Conservation (phyloP, 106 monocot genomes). For the Acorus gramineus region DNA sequence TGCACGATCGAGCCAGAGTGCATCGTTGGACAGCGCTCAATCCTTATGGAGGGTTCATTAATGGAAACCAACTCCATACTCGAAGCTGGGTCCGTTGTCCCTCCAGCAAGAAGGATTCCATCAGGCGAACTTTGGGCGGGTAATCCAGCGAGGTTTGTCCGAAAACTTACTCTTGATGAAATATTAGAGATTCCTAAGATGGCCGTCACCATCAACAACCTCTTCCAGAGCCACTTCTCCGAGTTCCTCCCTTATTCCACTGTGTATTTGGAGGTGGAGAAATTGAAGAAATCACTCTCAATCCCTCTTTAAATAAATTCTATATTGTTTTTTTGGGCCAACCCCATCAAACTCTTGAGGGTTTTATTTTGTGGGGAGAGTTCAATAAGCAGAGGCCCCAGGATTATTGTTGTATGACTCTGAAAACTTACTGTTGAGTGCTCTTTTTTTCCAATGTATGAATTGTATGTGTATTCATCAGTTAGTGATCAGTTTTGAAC, state of each 20-base stretch:
- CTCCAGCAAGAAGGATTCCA: conserved; percentile 75
- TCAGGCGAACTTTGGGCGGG: conserved; percentile 93
- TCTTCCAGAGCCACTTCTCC: conserved; percentile 84
- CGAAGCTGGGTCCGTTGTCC: conserved; percentile 85
- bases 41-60: conserved; percentile 92
- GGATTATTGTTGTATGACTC: too few species aligned
- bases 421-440: too few species aligned
- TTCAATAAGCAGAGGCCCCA: too few species aligned
- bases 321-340: conserved; percentile 3
- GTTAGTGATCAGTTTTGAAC: too few species aligned
- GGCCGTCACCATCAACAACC: conserved; percentile 73
- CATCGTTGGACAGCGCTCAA: conserved; percentile 83
- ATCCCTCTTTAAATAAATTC: conserved; percentile 40
- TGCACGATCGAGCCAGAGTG: conserved; percentile 93
- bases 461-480: too few species aligned
- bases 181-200: conserved; percentile 84
- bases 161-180: conserved; percentile 77
- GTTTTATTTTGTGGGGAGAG: too few species aligned
- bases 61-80: conserved; percentile 92
- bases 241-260: conserved; percentile 93
- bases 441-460: too few species aligned
- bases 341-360: too few species aligned
- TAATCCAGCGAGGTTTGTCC: conserved; percentile 77
- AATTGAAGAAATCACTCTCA: conserved; percentile 56
- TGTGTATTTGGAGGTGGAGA: conserved; percentile 82